A percentile compares a stretch with the other conserved stretches of the same genome.
These are phyloP conservation scores for Nothopassalora personata DNA, from an alignment of 2,329 filamentous ascomycete genomes.

Conservation along the genomic window DNA sequence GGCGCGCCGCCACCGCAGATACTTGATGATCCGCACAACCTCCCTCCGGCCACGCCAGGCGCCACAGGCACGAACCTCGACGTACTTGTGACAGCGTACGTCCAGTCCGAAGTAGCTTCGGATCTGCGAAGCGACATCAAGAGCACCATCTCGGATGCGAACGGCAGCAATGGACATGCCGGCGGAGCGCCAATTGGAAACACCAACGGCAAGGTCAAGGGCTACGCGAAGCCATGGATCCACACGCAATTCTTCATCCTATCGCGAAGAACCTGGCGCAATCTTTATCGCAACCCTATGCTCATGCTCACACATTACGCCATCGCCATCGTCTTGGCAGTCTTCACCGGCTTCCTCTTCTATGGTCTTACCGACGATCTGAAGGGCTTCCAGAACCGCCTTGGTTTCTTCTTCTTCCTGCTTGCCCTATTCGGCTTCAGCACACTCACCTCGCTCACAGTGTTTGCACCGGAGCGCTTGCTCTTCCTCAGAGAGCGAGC, in stretches of 20 bases:
- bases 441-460: constrained; percentile 85
- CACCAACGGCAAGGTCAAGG: constrained; percentile 55
- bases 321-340: constrained; percentile 88
- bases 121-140: constrained; percentile 73
- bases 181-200: constrained; percentile 48
- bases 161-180: constrained; percentile 57
- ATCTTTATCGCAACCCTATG: constrained; percentile 95
- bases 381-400: constrained; percentile 92
- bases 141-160: constrained; percentile 59
- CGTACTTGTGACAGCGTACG: constrained; percentile 69
- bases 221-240: constrained; percentile 77
- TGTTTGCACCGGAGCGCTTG: constrained; percentile 85
- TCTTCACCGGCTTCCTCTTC: constrained; percentile 91
- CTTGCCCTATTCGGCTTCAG: constrained; percentile 95
- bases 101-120: constrained; percentile 68
- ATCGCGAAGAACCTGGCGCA: constrained; percentile 88
- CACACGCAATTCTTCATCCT: constrained; percentile 81
- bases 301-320: constrained; percentile 98
- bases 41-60: constrained; percentile 32
- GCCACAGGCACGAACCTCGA: constrained; percentile 73
- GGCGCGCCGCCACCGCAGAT: constrained; percentile 50
- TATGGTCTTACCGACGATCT: constrained; percentile 96
- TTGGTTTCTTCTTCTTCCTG: constrained; percentile 96
- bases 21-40: constrained; percentile 46
- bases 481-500: constrained; percentile 90